phyloP scores from a whole-genome alignment of 83 land plant genomes.

The Thuja plicata region DNA sequence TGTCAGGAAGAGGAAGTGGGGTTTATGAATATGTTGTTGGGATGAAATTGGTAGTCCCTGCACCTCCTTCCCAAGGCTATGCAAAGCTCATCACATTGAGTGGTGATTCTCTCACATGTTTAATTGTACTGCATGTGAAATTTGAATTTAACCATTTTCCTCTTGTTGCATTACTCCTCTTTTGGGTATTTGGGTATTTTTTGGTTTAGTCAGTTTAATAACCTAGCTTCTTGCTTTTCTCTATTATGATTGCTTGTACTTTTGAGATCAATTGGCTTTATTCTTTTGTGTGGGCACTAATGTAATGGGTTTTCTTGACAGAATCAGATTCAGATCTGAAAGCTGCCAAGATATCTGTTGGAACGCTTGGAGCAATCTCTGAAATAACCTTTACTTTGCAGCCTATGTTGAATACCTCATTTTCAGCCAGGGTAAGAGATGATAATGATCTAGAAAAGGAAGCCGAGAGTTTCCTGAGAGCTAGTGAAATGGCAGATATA shows the following conservation, averaged over 20 bases:
- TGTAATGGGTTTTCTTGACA: background rate
- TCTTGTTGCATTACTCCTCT: too few relatives aligned
- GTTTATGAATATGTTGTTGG: slow-evolving; percentile 19
- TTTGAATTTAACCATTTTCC: too few relatives aligned
- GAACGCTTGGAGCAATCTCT: slow-evolving; percentile 10
- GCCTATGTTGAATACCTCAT: slow-evolving; percentile 22
- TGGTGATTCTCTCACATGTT: too few relatives aligned
- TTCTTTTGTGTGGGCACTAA: too few relatives aligned
- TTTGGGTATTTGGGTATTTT: too few relatives aligned
- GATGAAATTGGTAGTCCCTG: background rate
- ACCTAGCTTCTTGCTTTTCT: too few relatives aligned
- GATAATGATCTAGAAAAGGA: slow-evolving; percentile 12
- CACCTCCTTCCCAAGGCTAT: too few relatives aligned
- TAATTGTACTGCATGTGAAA: background rate
- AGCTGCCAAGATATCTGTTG: slow-evolving; percentile 21
- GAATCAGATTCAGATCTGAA: slow-evolving; percentile 11
- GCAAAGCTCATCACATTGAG: too few relatives aligned
- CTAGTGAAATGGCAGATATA: background rate
- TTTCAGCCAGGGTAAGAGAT: background rate
- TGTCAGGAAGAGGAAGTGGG: background rate
- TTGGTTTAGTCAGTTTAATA: too few relatives aligned
- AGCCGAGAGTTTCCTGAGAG: too few relatives aligned
- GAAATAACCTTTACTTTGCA: slow-evolving; percentile 12
- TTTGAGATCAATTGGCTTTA: too few relatives aligned
- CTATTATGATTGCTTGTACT: too few relatives aligned